These are phyloP conservation scores for Trametes coccinea DNA, from an alignment of 768 basidiomycete species.

Conservation along the genomic window DNA sequence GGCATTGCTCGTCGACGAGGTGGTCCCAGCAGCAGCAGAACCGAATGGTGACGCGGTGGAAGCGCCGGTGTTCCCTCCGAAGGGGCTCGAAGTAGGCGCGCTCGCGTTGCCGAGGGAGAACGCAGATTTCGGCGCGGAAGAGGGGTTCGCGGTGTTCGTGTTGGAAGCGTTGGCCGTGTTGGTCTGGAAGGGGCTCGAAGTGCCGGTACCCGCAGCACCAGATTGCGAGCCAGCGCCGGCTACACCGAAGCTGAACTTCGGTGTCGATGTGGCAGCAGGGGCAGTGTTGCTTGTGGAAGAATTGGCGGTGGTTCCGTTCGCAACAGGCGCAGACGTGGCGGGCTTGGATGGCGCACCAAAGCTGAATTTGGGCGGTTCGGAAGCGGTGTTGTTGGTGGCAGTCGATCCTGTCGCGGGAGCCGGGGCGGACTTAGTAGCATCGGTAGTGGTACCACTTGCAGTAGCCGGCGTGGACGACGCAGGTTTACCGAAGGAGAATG, in stretches of 20 bases:
- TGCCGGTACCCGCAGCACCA: background rate
- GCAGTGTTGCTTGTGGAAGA: background rate
- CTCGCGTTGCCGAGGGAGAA: background rate
- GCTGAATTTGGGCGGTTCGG: slow-evolving; percentile 16
- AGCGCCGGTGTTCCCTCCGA: background rate
- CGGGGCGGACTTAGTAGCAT: background rate
- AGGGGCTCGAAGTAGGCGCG: background rate
- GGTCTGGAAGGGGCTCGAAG: slow-evolving; percentile 6
- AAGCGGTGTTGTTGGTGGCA: background rate
- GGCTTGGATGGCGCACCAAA: slow-evolving; percentile 16
- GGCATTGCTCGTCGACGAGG: background rate
- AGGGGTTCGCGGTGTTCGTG: background rate
- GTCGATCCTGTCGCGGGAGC: background rate
- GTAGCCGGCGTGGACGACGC: background rate
- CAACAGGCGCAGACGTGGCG: background rate
- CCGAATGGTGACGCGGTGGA: slow-evolving; percentile 7
- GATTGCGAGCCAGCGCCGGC: background rate
- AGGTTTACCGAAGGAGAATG: slow-evolving; percentile 10
- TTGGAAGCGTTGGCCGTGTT: background rate
- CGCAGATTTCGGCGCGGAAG: slow-evolving; percentile 3
- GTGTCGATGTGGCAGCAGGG: slow-evolving; percentile 4
- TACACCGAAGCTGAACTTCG: slow-evolving; percentile 21
- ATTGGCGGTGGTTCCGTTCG: background rate
- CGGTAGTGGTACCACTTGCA: background rate
- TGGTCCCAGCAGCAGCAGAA: background rate